These are phyloP conservation scores for Boletus speciosus DNA, from an alignment of 768 basidiomycete genomes.

Conservation along the genomic window DNA sequence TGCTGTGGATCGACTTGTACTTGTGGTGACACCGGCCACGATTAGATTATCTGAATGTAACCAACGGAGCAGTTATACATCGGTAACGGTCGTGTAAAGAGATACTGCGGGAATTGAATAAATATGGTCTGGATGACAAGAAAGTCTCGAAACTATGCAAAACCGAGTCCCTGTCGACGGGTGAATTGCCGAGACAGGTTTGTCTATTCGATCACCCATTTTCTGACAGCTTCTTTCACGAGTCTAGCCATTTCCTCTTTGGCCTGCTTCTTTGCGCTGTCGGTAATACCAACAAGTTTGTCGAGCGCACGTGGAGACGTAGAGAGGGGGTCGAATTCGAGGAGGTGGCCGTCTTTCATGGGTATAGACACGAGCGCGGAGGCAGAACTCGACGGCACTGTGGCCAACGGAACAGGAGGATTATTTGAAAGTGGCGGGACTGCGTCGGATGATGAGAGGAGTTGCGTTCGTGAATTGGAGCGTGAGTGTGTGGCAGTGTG, in stretches of 20 bases:
- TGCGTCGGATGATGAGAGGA: slow-evolving; percentile 5
- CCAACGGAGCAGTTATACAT: slow-evolving; percentile 18
- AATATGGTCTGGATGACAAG: slow-evolving; percentile 8
- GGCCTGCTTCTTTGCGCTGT: slow-evolving; percentile 81
- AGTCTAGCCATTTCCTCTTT: slow-evolving; percentile 71
- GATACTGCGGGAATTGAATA: slow-evolving; percentile 5
- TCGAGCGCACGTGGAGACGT: slow-evolving; percentile 72
- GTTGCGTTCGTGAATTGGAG: slow-evolving; percentile 36
- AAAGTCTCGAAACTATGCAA: slow-evolving; percentile 1
- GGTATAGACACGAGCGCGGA: slow-evolving; percentile 74
- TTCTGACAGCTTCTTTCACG: slow-evolving; percentile 68
- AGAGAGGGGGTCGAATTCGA: slow-evolving; percentile 81
- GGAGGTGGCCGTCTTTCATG: slow-evolving; percentile 73
- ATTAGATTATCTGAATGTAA: slow-evolving; percentile 16
- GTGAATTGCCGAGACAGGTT: not conserved
- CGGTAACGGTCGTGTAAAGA: slow-evolving; percentile 1
- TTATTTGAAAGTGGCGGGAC: not conserved
- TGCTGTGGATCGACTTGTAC: not conserved
- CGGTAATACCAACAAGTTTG: slow-evolving; percentile 71
- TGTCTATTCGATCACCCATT: slow-evolving; percentile 61
- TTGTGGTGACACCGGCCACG: not conserved
- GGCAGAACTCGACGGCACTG: slow-evolving; percentile 22
- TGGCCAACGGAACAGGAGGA: not conserved
- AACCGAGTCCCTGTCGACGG: not conserved
- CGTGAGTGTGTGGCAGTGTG: slow-evolving; percentile 36